phyloP scores from a whole-genome alignment of 352 stramenopile species.

The Globisporangium solare region DNA sequence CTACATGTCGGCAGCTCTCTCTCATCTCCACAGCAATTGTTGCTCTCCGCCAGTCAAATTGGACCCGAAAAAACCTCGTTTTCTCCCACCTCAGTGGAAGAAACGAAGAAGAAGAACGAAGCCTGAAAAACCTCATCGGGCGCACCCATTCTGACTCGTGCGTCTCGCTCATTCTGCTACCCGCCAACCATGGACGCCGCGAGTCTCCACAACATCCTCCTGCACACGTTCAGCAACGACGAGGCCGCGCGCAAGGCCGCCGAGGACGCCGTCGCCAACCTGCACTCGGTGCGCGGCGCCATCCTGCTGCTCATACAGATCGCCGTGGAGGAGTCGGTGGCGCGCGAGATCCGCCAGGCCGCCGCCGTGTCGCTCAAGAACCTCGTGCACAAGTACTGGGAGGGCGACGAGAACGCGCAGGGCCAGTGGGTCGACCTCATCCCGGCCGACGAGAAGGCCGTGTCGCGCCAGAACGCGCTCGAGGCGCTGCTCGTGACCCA shows the following conservation, averaged over 20 bases:
- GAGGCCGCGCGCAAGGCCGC: conserved; percentile 65
- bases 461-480: conserved; percentile 66
- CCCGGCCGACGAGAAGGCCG: conserved; percentile 59
- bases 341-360: conserved; percentile 88
- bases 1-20: no score
- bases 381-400: conserved; percentile 94
- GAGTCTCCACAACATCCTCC: conserved; percentile 86
- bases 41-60: conserved; percentile 9
- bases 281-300: conserved; percentile 70
- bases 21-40: not conserved
- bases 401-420: conserved; percentile 68
- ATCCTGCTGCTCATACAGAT: conserved; percentile 83
- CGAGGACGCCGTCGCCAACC: conserved; percentile 64
- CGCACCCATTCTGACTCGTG: not conserved
- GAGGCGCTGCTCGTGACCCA: conserved; percentile 83
- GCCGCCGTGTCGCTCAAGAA: conserved; percentile 95
- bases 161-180: no score
- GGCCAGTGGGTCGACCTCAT: conserved; percentile 69
- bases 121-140: no score
- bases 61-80: conserved; percentile 7
- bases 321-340: conserved; percentile 61
- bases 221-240: conserved; percentile 84
- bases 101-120: no score
- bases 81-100: no score
- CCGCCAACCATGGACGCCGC: conserved; percentile 73